Evolutionary conservation across 495 filamentous ascomycete genomes (phyloP).

Genomic region (Neurospora pannonica): DNA sequence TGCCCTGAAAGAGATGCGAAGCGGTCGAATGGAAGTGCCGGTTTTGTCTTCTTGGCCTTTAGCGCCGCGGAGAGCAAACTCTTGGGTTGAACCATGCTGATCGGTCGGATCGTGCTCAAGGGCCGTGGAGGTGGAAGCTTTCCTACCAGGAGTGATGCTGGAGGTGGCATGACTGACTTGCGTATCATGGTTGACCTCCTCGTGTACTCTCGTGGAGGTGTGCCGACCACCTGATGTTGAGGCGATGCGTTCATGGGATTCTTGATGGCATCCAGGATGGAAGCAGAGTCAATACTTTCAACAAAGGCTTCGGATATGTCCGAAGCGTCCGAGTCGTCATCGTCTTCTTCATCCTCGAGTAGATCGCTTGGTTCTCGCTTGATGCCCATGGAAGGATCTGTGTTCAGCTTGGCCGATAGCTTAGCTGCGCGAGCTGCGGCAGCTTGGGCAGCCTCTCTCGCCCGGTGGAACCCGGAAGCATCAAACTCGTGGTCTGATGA

Average conservation of each 20-base stretch:
- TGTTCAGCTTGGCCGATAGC: slow-evolving; percentile 35
- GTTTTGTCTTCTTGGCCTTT: slow-evolving; percentile 69
- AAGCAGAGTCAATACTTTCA: slow-evolving; percentile 45
- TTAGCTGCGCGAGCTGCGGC: slow-evolving; percentile 23
- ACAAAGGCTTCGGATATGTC: slow-evolving; percentile 44
- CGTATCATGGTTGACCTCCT: slow-evolving; percentile 36
- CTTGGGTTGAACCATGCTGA: slow-evolving; percentile 72
- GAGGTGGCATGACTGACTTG: slow-evolving; percentile 32
- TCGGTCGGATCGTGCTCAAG: slow-evolving; percentile 71
- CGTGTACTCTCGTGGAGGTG: slow-evolving; percentile 43
- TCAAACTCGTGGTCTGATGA: slow-evolving; percentile 86
- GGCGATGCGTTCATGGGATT: slow-evolving; percentile 39
- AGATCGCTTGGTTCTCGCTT: slow-evolving; percentile 44
- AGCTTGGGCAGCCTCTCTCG: slow-evolving; percentile 39
- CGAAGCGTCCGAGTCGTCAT: slow-evolving; percentile 44
- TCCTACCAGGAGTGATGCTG: slow-evolving; percentile 49
- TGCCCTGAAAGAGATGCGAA: slow-evolving; percentile 84
- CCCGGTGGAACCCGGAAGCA: slow-evolving; percentile 50
- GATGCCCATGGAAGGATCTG: slow-evolving; percentile 31
- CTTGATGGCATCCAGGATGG: slow-evolving; percentile 41
- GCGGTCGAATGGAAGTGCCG: slow-evolving; percentile 70
- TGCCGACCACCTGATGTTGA: slow-evolving; percentile 41
- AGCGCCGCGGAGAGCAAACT: slow-evolving; percentile 60
- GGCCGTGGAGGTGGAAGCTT: slow-evolving; percentile 89
- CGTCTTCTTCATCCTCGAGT: slow-evolving; percentile 46